Percentiles rank a stretch among this genome's conserved stretches.
Evolutionary conservation across 2,329 filamentous ascomycete genomes (phyloP).

Genomic region (Peltaster fructicola): DNA sequence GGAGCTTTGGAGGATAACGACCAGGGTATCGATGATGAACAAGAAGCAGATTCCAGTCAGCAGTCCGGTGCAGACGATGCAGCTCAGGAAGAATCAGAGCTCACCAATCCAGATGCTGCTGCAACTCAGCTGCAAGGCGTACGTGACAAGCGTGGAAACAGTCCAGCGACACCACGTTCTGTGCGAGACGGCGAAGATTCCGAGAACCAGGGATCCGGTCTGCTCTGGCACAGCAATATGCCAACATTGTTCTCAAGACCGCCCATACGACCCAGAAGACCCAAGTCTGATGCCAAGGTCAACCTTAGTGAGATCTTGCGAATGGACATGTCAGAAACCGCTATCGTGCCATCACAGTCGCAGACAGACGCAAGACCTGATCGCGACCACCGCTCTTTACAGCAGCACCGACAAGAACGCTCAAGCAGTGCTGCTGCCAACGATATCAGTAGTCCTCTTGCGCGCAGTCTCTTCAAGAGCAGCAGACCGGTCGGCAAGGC

Average conservation of each 20-base stretch:
- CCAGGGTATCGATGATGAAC: conserved; percentile 3
- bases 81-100: too few species aligned
- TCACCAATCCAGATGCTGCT: conserved; percentile 3
- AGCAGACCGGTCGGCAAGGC: too few species aligned
- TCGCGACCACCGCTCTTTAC: background rate
- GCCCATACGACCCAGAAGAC: conserved; percentile 6
- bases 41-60: conserved; percentile 3
- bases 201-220: too few species aligned
- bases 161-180: conserved; percentile 2
- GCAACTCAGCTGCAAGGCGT: conserved; percentile 3
- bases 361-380: too few species aligned
- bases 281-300: conserved; percentile 6
- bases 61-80: too few species aligned
- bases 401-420: background rate
- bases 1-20: conserved; percentile 5
- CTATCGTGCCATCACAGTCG: too few species aligned
- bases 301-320: conserved; percentile 3
- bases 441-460: too few species aligned
- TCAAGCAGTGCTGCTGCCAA: background rate
- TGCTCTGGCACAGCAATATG: conserved; percentile 15
- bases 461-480: too few species aligned
- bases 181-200: conserved; percentile 8
- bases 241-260: conserved; percentile 9
- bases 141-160: background rate
- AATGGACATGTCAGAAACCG: too few species aligned